Percentiles rank a stretch among this genome's conserved stretches.
phyloP scores from a whole-genome alignment of 2,329 filamentous ascomycete species.

The Chaetomiaceae sp. region DNA sequence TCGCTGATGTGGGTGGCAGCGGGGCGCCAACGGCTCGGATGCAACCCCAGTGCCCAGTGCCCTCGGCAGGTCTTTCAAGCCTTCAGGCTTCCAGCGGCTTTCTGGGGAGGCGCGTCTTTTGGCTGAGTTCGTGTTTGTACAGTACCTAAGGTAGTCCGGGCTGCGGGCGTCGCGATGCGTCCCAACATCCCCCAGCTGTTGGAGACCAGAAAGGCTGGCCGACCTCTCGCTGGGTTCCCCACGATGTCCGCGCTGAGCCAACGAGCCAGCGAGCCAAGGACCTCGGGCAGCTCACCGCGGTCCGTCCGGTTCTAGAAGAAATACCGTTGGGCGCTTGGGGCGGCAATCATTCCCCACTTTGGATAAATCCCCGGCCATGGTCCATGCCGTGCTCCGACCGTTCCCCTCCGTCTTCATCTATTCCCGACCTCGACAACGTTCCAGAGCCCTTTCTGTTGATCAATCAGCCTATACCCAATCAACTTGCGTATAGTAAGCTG shows the following conservation, averaged over 20 bases:
- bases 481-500: conserved; percentile 22
- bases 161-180: not conserved
- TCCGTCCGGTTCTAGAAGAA: conserved; percentile 21
- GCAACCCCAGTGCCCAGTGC: conserved; percentile 13
- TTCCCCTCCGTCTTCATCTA: conserved; percentile 21
- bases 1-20: conserved; percentile 13
- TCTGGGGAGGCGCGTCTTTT: too few relatives aligned
- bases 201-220: not conserved
- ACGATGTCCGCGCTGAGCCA: too few relatives aligned
- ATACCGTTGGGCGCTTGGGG: conserved; percentile 14
- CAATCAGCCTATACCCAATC: conserved; percentile 26
- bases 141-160: too few relatives aligned
- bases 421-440: conserved; percentile 10
- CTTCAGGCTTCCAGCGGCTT: too few relatives aligned
- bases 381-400: conserved; percentile 13
- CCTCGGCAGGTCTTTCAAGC: too few relatives aligned
- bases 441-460: conserved; percentile 6
- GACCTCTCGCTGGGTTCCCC: too few relatives aligned
- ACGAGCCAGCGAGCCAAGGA: too few relatives aligned
- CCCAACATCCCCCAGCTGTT: not conserved
- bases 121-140: too few relatives aligned
- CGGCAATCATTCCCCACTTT: conserved; percentile 25
- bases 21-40: conserved; percentile 14
- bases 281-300: not conserved
- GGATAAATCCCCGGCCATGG: conserved; percentile 24